phyloP scores from a whole-genome alignment of 352 stramenopile genomes.

The Elongisporangium prolatum region DNA sequence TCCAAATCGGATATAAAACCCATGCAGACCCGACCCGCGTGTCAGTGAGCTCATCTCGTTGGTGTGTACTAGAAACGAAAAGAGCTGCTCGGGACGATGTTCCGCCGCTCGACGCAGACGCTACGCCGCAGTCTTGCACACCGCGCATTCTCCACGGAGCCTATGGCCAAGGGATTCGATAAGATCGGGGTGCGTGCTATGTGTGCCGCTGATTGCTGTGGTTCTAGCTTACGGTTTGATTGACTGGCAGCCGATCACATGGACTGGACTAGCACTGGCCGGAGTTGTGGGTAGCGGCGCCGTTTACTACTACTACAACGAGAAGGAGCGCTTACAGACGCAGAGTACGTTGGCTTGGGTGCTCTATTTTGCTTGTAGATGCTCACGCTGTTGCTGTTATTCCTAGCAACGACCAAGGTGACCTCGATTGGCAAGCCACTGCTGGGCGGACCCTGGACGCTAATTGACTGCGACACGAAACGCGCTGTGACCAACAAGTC shows the following conservation, averaged over 20 bases:
- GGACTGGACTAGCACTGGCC: slow-evolving; percentile 74
- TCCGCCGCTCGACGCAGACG: neutral
- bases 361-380: slow-evolving; percentile 1
- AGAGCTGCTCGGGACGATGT: too few species aligned
- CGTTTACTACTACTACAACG: slow-evolving; percentile 86
- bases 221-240: slow-evolving; percentile 5
- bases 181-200: slow-evolving; percentile 61
- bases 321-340: slow-evolving; percentile 87
- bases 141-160: slow-evolving; percentile 37
- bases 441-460: slow-evolving; percentile 90
- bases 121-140: slow-evolving; percentile 8
- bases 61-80: too few species aligned
- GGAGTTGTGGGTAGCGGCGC: slow-evolving; percentile 61
- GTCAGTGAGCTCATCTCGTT: too few species aligned
- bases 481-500: slow-evolving; percentile 87
- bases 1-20: too few species aligned
- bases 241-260: slow-evolving; percentile 68
- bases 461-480: slow-evolving; percentile 89
- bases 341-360: slow-evolving; percentile 43
- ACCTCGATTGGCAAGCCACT: slow-evolving; percentile 88
- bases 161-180: slow-evolving; percentile 25
- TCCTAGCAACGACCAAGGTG: slow-evolving; percentile 78
- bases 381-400: slow-evolving; percentile 1
- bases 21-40: too few species aligned
- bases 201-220: slow-evolving; percentile 1